Base-by-base conservation (phyloP, 2,329 filamentous ascomycete species). In the Spiromastix sp. region DNA sequence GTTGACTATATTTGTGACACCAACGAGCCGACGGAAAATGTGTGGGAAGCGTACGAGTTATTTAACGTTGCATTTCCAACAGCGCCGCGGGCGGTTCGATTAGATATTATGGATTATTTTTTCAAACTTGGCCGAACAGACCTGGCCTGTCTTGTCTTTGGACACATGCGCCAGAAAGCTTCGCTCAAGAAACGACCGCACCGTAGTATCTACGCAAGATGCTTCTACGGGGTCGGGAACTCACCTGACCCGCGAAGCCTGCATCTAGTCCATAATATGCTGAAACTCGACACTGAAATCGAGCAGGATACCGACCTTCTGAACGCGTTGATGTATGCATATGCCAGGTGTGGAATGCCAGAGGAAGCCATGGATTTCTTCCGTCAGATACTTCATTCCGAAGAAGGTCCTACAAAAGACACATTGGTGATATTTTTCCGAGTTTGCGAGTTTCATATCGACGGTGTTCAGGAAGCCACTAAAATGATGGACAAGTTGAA, bases 241-340 rank as follows among this genome's bases (percentile, higher is more conserved):
- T 67, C 68, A 6, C 61, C 57, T 10, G 77, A 82, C 47, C 51
- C 61, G 2, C 77, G 83, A 37, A 77, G 77, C 27, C 63, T 95
- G 13, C 74, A 77, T 39, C 74, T 81, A 42, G 74, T 93, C 2
- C 82, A 94, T 63, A 94, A 95, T 54, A 89, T 94, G 75, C 70
- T 95, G 46, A 96, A 94, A 62, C 79, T 95, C 56, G 91, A 98
- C 56, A 71, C 79, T n/a, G 73, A 75, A 27, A 71, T 96, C 24
- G 77, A 87, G 47, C 71, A 80, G 4, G 78, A 73, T 47, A 96
- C 89, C 1, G 68, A 66, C 37, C 66, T 96, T 2, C 76, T 81
- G 48, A 96, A 94, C 49, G 77, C 81, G 0, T 65, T 96, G 32
- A 94, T 98, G 78, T 68, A 91, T 9, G 87, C 85, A 0, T 89